A percentile compares a stretch with the other conserved stretches of the same genome.
Conservation (phyloP, 140 eudicot species). For the Bidens hawaiensis region DNA sequence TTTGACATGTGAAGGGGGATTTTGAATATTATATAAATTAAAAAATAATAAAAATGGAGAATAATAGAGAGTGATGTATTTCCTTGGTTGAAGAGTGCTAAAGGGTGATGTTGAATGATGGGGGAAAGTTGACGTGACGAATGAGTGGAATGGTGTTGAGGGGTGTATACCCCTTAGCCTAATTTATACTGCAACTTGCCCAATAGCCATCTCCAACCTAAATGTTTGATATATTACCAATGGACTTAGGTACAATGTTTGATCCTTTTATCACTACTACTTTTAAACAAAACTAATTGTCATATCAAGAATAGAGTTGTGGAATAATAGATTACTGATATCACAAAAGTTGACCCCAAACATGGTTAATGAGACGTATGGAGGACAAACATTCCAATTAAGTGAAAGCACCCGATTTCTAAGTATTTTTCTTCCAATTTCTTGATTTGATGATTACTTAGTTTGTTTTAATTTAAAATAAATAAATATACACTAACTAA, state of each 20-base stretch:
- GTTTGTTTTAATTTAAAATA: no score
- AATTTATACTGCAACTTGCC: not conserved
- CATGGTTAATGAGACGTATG: conserved; percentile 9
- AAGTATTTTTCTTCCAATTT: not conserved
- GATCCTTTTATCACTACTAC: not conserved
- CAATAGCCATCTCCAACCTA: not conserved
- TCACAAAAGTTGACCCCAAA: conserved; percentile 5
- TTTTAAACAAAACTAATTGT: not conserved
- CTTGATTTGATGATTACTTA: conserved; percentile 3
- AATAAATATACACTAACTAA: no score
- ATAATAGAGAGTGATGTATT: no score
- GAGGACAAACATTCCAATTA: conserved; percentile 8
- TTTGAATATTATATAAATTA: no score
- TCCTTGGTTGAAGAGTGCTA: no score
- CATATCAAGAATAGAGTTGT: conserved; percentile 4
- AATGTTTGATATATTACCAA: not conserved
- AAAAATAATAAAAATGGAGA: no score
- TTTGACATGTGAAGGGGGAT: no score
- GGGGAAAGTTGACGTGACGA: no score
- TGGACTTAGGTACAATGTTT: not conserved
- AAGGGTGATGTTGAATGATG: no score
- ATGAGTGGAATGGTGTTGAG: no score
- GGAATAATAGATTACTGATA: not conserved
- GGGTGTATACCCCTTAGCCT: no score
- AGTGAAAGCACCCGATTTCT: conserved; percentile 15